phyloP scores from a whole-genome alignment of 2,329 filamentous ascomycete species.

The Cladosporium colombiae region DNA sequence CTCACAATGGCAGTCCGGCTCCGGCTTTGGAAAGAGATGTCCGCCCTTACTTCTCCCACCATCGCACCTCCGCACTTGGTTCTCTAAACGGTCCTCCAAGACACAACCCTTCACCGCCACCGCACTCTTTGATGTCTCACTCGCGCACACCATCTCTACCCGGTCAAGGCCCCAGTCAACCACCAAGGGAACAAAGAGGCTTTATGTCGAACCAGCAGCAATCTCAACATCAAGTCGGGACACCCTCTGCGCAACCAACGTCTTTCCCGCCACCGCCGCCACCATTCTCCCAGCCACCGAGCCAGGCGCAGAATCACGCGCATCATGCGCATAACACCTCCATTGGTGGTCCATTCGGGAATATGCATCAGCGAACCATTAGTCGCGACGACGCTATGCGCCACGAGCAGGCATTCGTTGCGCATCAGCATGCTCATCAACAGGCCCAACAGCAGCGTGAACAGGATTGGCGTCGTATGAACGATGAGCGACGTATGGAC shows the following conservation, averaged over 20 bases:
- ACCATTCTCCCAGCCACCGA: slow-evolving; percentile 29
- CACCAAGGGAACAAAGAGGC: slow-evolving; percentile 26
- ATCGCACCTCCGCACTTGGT: slow-evolving; percentile 33
- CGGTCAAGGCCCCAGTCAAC: slow-evolving; percentile 25
- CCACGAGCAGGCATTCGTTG: slow-evolving; percentile 24
- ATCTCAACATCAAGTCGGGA: slow-evolving; percentile 24
- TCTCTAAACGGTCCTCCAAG: slow-evolving; percentile 32
- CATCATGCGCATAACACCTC: slow-evolving; percentile 37
- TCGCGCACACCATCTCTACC: slow-evolving; percentile 38
- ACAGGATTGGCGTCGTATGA: slow-evolving; percentile 21
- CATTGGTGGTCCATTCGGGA: slow-evolving; percentile 25
- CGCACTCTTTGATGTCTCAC: slow-evolving; percentile 32
- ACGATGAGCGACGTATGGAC: slow-evolving; percentile 18
- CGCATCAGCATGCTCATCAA: slow-evolving; percentile 24
- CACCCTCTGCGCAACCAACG: slow-evolving; percentile 28
- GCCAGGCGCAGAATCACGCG: slow-evolving; percentile 31
- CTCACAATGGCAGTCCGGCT: slow-evolving; percentile 6
- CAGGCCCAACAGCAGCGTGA: slow-evolving; percentile 21
- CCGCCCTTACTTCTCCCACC: slow-evolving; percentile 33
- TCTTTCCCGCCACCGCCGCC: slow-evolving; percentile 30
- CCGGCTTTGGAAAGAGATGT: slow-evolving; percentile 33
- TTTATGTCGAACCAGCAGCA: slow-evolving; percentile 21
- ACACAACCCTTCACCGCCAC: slow-evolving; percentile 40
- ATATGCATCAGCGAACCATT: slow-evolving; percentile 30
- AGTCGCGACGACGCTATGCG: slow-evolving; percentile 32